phyloP scores from a whole-genome alignment of 2,329 filamentous ascomycete species.

The Clonostachys byssicola region DNA sequence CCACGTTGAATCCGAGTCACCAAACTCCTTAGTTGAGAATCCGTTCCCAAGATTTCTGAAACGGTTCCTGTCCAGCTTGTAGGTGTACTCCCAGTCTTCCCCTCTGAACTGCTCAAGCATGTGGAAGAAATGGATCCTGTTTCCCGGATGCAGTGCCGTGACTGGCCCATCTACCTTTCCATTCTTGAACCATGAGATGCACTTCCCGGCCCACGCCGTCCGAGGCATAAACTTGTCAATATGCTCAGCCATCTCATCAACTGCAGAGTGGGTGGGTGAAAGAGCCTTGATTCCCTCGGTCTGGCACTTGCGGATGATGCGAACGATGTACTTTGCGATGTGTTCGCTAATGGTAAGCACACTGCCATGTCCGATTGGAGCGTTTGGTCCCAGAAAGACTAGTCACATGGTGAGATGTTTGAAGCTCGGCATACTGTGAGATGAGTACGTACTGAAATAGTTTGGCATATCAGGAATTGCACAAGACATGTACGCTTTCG shows the following conservation, averaged over 20 bases:
- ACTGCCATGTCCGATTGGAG: conserved; percentile 44
- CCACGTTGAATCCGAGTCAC: conserved; percentile 32
- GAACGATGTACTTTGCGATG: conserved; percentile 46
- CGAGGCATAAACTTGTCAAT: conserved; percentile 46
- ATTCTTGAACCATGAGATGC: conserved; percentile 48
- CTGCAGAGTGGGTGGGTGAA: conserved; percentile 36
- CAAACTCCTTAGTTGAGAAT: conserved; percentile 41
- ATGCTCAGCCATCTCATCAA: conserved; percentile 46
- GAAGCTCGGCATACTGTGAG: background rate
- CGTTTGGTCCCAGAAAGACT: conserved; percentile 49
- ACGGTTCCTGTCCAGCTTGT: conserved; percentile 2
- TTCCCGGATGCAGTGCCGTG: conserved; percentile 44
- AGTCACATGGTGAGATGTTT: background rate
- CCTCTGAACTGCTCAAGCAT: conserved; percentile 45
- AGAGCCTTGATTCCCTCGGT: conserved; percentile 43
- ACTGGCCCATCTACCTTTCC: conserved; percentile 36
- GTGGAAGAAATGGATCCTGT: conserved; percentile 46
- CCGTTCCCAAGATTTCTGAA: conserved; percentile 46
- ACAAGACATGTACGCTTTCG: conserved; percentile 46
- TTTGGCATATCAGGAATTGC: conserved; percentile 45
- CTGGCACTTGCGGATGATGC: conserved; percentile 43
- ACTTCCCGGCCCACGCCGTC: conserved; percentile 42
- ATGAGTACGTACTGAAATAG: conserved; percentile 19
- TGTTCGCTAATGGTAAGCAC: conserved; percentile 47
- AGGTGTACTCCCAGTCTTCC: conserved; percentile 42